These are phyloP conservation scores for Boletus speciosus DNA, from an alignment of 768 basidiomycete species.

Conservation along the genomic window DNA sequence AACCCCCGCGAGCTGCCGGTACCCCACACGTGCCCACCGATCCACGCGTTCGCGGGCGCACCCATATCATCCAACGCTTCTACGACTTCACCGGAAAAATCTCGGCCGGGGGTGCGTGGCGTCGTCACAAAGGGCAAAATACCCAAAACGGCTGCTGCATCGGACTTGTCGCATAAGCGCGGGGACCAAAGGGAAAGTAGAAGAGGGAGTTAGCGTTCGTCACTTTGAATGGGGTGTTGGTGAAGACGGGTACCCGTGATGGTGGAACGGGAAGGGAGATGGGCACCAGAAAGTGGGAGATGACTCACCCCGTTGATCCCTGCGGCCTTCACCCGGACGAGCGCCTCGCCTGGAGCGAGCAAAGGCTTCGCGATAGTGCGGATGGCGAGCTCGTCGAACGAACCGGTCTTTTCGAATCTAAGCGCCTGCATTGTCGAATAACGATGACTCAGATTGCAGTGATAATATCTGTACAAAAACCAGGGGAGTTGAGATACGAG, in stretches of 20 bases:
- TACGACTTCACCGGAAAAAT: slow-evolving; percentile 35
- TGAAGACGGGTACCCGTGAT: neutral
- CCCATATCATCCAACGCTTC: slow-evolving; percentile 29
- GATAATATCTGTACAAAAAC: slow-evolving; percentile 2
- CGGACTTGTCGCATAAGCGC: slow-evolving; percentile 18
- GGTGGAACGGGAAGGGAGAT: neutral
- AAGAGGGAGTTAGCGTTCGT: neutral
- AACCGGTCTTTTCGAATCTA: slow-evolving; percentile 31
- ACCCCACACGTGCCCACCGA: slow-evolving; percentile 33
- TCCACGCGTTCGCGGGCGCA: slow-evolving; percentile 16
- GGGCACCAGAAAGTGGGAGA: neutral
- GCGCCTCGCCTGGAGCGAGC: slow-evolving; percentile 31
- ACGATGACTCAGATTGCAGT: neutral
- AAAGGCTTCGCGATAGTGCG: slow-evolving; percentile 24
- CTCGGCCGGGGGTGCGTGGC: slow-evolving; percentile 31
- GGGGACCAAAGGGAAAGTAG: neutral
- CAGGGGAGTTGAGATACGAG: neutral
- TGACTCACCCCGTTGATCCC: slow-evolving; percentile 33
- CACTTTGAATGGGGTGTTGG: neutral
- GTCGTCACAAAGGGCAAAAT: slow-evolving; percentile 31
- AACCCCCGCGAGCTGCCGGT: slow-evolving; percentile 34
- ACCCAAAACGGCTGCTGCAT: slow-evolving; percentile 28
- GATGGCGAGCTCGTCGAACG: slow-evolving; percentile 26
- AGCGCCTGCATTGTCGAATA: slow-evolving; percentile 30
- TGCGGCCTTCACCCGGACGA: slow-evolving; percentile 31